These are phyloP conservation scores for Annona cherimola DNA, from an alignment of 164 flowering plant genomes.

Conservation along the genomic window DNA sequence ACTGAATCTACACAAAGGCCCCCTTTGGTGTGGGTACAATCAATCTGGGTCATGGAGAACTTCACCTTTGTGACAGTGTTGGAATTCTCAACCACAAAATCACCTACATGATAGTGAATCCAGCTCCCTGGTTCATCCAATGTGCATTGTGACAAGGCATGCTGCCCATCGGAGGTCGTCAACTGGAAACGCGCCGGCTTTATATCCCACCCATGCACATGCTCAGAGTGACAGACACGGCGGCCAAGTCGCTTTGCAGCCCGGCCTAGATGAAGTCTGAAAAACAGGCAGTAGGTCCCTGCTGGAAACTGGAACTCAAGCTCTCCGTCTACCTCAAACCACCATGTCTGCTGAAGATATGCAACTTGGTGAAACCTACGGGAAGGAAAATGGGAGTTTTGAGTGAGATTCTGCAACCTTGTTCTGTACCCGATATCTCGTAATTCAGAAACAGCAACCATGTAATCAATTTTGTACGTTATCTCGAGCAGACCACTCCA, in stretches of 20 bases:
- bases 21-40: constrained; percentile 92
- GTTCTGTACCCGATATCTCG: background rate
- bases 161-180: constrained; percentile 59
- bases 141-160: constrained; percentile 29
- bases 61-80: constrained; percentile 44
- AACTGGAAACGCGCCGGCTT: constrained; percentile 70
- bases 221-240: constrained; percentile 49
- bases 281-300: constrained; percentile 66
- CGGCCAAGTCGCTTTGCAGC: constrained; percentile 57
- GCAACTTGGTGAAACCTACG: constrained; percentile 65
- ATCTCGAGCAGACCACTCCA: no score
- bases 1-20: constrained; percentile 82
- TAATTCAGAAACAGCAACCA: background rate
- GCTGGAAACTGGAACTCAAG: constrained; percentile 62
- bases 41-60: constrained; percentile 76
- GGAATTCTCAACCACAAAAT: constrained; percentile 49
- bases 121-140: constrained; percentile 61
- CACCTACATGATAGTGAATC: constrained; percentile 59
- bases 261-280: constrained; percentile 63
- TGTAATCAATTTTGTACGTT: no score
- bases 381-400: background rate
- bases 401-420: background rate
- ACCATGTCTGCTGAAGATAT: constrained; percentile 83
- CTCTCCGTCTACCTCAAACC: constrained; percentile 78
- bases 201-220: constrained; percentile 77